Evolutionary conservation across 305 asterid genomes (phyloP).

Genomic region (Ilex paraguariensis): DNA sequence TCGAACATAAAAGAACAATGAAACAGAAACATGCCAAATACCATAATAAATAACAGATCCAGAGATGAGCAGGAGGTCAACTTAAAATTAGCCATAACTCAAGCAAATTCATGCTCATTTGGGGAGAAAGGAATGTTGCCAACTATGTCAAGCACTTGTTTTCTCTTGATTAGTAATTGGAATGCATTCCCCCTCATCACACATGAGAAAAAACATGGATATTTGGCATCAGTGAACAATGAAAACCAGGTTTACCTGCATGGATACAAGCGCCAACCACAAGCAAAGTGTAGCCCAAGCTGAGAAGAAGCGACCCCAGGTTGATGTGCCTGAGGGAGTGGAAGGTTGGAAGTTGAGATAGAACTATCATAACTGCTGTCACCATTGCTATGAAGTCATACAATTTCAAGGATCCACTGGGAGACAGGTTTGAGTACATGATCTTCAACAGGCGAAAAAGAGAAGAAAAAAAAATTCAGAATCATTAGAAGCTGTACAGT

Average conservation of each 20-base stretch:
- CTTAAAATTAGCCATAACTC: too few relatives aligned
- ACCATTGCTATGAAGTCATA: conserved; percentile 89
- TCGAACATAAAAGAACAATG: too few relatives aligned
- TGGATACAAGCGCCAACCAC: conserved; percentile 86
- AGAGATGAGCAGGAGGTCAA: too few relatives aligned
- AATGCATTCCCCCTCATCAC: too few relatives aligned
- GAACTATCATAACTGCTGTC: conserved; percentile 65
- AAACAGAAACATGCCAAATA: too few relatives aligned
- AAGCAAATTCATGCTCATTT: too few relatives aligned
- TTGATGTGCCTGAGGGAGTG: conserved; percentile 93
- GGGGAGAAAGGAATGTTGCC: too few relatives aligned
- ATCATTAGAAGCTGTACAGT: not conserved
- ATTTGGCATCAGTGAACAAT: not conserved
- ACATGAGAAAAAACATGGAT: too few relatives aligned
- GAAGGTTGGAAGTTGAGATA: conserved; percentile 90
- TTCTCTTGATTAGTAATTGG: too few relatives aligned
- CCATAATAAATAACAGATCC: too few relatives aligned
- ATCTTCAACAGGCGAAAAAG: conserved; percentile 42
- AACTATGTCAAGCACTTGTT: too few relatives aligned
- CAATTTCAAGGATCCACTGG: conserved; percentile 62
- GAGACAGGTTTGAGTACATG: conserved; percentile 71
- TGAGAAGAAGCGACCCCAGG: conserved; percentile 65
- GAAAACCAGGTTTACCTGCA: conserved; percentile 42
- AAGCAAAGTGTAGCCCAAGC: conserved; percentile 75
- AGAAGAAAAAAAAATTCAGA: conserved; percentile 14